phyloP scores from a whole-genome alignment of 306 rosid species.

The Prinsepia uniflora region DNA sequence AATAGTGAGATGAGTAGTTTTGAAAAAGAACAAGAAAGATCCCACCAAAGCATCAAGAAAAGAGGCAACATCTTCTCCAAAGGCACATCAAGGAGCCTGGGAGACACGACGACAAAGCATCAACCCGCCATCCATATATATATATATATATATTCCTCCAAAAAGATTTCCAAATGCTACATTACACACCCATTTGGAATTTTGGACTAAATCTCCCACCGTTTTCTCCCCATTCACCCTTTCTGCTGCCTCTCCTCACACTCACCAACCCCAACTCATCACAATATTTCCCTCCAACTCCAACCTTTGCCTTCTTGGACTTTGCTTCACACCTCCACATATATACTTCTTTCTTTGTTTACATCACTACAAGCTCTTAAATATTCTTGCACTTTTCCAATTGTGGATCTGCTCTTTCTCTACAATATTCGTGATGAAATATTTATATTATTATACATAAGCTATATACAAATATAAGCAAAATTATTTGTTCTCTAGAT shows the following conservation, averaged over 20 bases:
- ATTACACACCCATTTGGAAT: conserved; percentile 15
- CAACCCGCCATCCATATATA: no score
- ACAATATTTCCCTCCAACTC: conserved; percentile 11
- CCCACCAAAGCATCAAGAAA: conserved; percentile 25
- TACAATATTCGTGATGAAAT: no score
- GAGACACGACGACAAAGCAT: conserved; percentile 33
- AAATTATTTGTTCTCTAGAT: no score
- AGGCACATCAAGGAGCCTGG: conserved; percentile 24
- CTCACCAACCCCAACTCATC: conserved; percentile 35
- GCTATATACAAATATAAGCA: no score
- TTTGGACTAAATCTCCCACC: conserved; percentile 34
- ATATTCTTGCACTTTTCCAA: no score
- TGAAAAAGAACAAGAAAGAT: conserved; percentile 19
- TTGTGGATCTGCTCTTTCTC: no score
- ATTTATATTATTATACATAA: no score
- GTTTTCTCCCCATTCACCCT: conserved; percentile 26
- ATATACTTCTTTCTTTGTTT: conserved; percentile 27
- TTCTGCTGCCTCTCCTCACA: conserved; percentile 38
- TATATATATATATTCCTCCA: conserved; percentile 33
- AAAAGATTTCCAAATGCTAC: conserved; percentile 42
- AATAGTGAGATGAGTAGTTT: not conserved
- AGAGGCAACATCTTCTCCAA: conserved; percentile 42
- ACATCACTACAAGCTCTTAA: conserved; percentile 18
- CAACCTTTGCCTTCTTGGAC: conserved; percentile 37
- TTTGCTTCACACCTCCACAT: conserved; percentile 28